These are phyloP conservation scores for Smallanthus sonchifolius DNA, from an alignment of 129 eudicot species.

Conservation along the genomic window DNA sequence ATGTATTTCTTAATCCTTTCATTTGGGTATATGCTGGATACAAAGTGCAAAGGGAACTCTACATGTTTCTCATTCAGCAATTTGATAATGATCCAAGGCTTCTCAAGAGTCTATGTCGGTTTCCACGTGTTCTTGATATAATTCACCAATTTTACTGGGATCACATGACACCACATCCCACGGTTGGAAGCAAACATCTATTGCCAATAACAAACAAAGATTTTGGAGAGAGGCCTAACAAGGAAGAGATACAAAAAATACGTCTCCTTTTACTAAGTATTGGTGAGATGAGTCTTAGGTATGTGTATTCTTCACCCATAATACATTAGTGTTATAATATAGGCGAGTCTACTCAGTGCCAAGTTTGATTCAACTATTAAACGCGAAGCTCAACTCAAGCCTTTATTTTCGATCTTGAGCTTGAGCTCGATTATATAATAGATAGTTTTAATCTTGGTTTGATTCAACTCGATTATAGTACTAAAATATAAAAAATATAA, in stretches of 20 bases:
- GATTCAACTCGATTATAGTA: neutral
- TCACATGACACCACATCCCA: slow-evolving; percentile 32
- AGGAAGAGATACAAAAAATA: slow-evolving; percentile 83
- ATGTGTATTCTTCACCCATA: slow-evolving; percentile 16
- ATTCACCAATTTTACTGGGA: slow-evolving; percentile 78
- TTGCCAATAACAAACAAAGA: slow-evolving; percentile 45
- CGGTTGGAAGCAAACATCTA: slow-evolving; percentile 48
- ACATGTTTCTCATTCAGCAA: slow-evolving; percentile 94
- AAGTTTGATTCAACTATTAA: neutral
- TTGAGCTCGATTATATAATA: neutral
- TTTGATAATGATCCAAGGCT: slow-evolving; percentile 93
- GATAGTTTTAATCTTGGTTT: neutral
- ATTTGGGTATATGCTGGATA: slow-evolving; percentile 80
- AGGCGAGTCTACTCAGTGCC: neutral
- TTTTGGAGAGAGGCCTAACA: slow-evolving; percentile 67
- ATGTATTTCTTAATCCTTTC: slow-evolving; percentile 78
- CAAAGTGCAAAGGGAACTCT: slow-evolving; percentile 86
- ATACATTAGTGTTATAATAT: neutral
- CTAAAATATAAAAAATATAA: neutral
- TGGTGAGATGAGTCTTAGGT: slow-evolving; percentile 99
- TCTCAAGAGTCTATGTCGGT: slow-evolving; percentile 69
- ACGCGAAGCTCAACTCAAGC: neutral
- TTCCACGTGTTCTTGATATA: slow-evolving; percentile 88
- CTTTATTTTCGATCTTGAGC: neutral
- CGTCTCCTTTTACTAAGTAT: slow-evolving; percentile 92